Base-by-base conservation (phyloP, 2,329 filamentous ascomycete species). In the Aspergillus novofumigatus region DNA sequence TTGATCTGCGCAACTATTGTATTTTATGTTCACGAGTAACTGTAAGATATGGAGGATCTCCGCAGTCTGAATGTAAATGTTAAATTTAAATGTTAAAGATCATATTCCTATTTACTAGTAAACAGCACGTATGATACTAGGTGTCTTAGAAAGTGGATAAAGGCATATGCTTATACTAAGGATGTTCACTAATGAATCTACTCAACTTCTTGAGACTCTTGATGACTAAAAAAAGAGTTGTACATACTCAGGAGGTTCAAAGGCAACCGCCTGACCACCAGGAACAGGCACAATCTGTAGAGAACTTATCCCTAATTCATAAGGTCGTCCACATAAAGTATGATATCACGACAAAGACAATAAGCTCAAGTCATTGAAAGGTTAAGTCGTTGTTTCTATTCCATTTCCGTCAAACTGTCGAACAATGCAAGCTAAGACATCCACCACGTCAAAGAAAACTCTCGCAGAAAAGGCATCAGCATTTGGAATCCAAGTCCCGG, bases 1-100 rank as follows among this genome's bases (percentile, higher is more conserved):
- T 60, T 49, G 56, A 59, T 59, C 56, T 54, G 44, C 44, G 26
- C 44, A 21, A 59, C 59, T 60, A 61, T 61, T 51, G 59, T 52
- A 42, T 59, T 52, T 58, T 49, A 57, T 49, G 14, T 7, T 38
- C 14, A 38, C 2, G 6, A 17, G 9, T 10, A 10, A 11, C 28
- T 1, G 32, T 38, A 38, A 38, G 14, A 38, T 7, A 7, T 38
- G 32, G 29, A 14, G 10, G 29, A 17, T 35, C 32, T 35, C 14
- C 4, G 5, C 4, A 17, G 5, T 4, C 10, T 32, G 11, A 32
- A 10, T 32, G 29, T 11, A 2, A 35, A 35, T 5, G 32, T 17
- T 17, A 17, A 35, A 35, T n/a, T n/a, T 11, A 2, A 35, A 35
- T 5, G 32, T 17, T 17, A 17, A 35, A 35, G 32, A 35, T 17